phyloP scores from a whole-genome alignment of 345 rosid species.

The Capsella bursapastoris region DNA sequence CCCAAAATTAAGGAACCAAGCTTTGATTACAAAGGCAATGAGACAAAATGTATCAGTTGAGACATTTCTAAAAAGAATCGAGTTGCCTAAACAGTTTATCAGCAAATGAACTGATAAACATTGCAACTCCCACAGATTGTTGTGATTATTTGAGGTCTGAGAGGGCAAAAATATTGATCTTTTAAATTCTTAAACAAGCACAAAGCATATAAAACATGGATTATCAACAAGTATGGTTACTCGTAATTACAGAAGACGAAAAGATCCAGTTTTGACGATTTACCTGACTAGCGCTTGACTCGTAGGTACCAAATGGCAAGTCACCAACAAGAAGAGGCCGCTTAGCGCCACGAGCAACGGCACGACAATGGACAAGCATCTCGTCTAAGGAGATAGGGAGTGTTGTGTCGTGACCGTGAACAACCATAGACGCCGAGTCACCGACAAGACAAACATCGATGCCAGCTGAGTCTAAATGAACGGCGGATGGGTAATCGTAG shows the following conservation, averaged over 20 bases:
- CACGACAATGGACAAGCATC: not conserved
- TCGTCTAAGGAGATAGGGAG: slow-evolving; percentile 6
- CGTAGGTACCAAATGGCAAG: not conserved
- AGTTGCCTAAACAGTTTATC: not conserved
- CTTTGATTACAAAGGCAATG: not conserved
- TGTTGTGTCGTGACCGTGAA: not conserved
- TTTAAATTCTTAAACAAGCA: not conserved
- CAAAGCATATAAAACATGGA: not conserved
- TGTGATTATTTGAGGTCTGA: not conserved
- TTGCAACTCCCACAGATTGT: not conserved
- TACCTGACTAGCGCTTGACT: not conserved
- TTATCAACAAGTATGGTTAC: not conserved
- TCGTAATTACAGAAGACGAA: not conserved
- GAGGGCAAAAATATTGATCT: not conserved
- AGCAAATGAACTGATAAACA: not conserved
- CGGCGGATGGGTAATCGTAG: slow-evolving; percentile 1
- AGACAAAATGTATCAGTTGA: not conserved
- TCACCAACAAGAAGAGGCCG: not conserved
- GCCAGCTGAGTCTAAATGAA: not conserved
- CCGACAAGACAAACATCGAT: slow-evolving; percentile 6
- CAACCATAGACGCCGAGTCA: not conserved
- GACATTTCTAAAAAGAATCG: not conserved
- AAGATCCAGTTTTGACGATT: not conserved
- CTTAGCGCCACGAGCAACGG: slow-evolving; percentile 2
- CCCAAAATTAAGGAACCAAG: not conserved